Conservation (phyloP, 2,329 filamentous ascomycete species). For the Fusarium succisae region DNA sequence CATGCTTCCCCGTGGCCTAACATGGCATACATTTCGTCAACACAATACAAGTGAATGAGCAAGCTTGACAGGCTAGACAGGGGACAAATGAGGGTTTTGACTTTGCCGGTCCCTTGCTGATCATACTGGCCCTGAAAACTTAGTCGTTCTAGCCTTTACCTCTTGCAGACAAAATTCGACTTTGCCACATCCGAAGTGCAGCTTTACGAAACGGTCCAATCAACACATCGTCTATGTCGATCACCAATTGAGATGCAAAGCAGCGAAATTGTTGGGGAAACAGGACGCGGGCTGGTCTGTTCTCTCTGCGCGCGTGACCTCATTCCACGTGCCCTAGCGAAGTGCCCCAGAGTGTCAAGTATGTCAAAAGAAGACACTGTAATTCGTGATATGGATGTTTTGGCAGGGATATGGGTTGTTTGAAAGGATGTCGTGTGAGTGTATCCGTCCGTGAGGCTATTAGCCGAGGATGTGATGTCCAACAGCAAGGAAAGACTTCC, state of each 20-base stretch:
- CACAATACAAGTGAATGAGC: background rate
- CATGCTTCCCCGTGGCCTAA: background rate
- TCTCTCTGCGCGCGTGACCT: constrained; percentile 33
- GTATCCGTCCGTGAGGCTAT: background rate
- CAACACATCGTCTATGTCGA: constrained; percentile 23
- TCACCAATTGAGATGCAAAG: constrained; percentile 25
- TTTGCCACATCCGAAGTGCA: constrained; percentile 24
- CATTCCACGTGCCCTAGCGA: constrained; percentile 22
- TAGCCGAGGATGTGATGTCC: constrained; percentile 23
- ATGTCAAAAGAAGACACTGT: background rate
- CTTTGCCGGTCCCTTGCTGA: constrained; percentile 16
- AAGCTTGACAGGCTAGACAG: background rate
- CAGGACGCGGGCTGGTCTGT: constrained; percentile 27
- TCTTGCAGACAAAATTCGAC: constrained; percentile 1
- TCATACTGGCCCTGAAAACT: constrained; percentile 2
- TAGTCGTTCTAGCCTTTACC: background rate
- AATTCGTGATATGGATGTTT: constrained; percentile 5
- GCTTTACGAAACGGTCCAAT: constrained; percentile 24
- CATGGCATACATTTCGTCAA: background rate
- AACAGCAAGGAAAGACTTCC: background rate
- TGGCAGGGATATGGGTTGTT: background rate
- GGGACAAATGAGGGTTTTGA: background rate
- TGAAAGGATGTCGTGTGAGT: background rate
- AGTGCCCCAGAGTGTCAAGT: background rate
- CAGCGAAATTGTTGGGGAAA: constrained; percentile 37